Evolutionary conservation across 257 asterid genomes (phyloP).

Genomic region (Paulownia fortunei): DNA sequence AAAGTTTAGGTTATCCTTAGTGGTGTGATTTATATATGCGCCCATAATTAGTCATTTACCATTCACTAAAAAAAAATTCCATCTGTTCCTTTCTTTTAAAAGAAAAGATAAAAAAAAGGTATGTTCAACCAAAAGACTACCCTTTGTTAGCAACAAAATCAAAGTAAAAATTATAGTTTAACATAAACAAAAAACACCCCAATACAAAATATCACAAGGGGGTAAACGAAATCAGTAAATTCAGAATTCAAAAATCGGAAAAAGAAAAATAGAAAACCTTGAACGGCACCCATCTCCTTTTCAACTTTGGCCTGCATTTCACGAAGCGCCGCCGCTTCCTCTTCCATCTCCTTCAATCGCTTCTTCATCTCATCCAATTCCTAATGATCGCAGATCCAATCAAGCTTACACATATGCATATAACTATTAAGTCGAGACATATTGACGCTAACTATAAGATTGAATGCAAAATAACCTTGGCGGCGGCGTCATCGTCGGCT

Average conservation of each 20-base stretch:
- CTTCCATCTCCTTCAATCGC: slow-evolving; percentile 74
- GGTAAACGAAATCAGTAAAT: background rate
- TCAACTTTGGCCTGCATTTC: slow-evolving; percentile 76
- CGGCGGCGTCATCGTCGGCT: slow-evolving; percentile 62
- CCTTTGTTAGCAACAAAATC: background rate
- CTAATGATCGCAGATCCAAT: slow-evolving; percentile 38
- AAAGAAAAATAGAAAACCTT: slow-evolving; percentile 42
- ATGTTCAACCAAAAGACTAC: slow-evolving; percentile 13
- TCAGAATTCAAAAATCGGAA: slow-evolving; percentile 10
- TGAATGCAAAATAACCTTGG: slow-evolving; percentile 41
- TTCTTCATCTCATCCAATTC: slow-evolving; percentile 80
- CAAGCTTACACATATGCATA: slow-evolving; percentile 20
- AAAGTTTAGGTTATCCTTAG: background rate
- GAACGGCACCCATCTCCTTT: slow-evolving; percentile 72
- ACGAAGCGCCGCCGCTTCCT: slow-evolving; percentile 71
- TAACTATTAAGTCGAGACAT: background rate
- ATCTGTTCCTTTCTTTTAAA: background rate
- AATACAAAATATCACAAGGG: background rate
- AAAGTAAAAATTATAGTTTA: background rate
- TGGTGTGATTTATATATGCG: background rate
- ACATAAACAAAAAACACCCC: background rate
- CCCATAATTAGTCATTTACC: background rate
- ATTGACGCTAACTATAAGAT: background rate
- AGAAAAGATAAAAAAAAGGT: background rate
- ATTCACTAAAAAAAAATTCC: background rate